These are phyloP conservation scores for Candida lessepsii DNA, from an alignment of 805 yeast genomes.

Conservation along the genomic window DNA sequence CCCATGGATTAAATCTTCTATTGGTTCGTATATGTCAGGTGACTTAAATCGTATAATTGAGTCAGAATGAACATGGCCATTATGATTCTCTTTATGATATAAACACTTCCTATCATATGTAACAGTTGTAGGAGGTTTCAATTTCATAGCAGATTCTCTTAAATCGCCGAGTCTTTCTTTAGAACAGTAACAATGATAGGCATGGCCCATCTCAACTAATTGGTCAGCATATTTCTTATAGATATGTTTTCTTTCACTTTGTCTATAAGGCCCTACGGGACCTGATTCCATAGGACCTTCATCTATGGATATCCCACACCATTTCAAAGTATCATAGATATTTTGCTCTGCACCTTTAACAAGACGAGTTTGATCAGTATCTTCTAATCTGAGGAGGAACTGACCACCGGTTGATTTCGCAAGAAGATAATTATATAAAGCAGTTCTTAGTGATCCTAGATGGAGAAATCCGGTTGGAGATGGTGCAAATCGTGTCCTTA, in stretches of 20 bases:
- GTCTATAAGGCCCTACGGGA: conserved; percentile 78
- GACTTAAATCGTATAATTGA: conserved; percentile 71
- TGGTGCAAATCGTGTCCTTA: conserved; percentile 92
- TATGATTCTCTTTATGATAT: conserved; percentile 27
- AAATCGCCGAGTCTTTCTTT: conserved; percentile 70
- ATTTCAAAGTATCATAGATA: conserved; percentile 68
- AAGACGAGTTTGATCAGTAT: conserved; percentile 82
- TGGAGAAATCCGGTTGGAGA: conserved; percentile 97
- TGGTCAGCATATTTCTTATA: conserved; percentile 59
- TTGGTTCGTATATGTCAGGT: conserved; percentile 65
- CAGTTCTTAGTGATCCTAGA: conserved; percentile 90
- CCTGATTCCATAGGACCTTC: conserved; percentile 64
- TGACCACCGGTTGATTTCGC: conserved; percentile 80
- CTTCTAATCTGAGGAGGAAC: conserved; percentile 82
- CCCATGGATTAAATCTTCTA: conserved; percentile 80
- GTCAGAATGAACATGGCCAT: conserved; percentile 20
- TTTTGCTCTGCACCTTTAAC: conserved; percentile 81
- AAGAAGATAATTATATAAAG: conserved; percentile 79
- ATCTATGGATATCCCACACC: conserved; percentile 77
- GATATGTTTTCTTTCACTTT: conserved; percentile 71
- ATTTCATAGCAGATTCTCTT: conserved; percentile 66
- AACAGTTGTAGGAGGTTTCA: conserved; percentile 87
- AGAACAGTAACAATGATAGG: conserved; percentile 85
- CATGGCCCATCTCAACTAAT: conserved; percentile 63
- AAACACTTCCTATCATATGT: conserved; percentile 86